Base-by-base conservation (phyloP, 2,329 filamentous ascomycete species). In the Pseudonectria foliicola region DNA sequence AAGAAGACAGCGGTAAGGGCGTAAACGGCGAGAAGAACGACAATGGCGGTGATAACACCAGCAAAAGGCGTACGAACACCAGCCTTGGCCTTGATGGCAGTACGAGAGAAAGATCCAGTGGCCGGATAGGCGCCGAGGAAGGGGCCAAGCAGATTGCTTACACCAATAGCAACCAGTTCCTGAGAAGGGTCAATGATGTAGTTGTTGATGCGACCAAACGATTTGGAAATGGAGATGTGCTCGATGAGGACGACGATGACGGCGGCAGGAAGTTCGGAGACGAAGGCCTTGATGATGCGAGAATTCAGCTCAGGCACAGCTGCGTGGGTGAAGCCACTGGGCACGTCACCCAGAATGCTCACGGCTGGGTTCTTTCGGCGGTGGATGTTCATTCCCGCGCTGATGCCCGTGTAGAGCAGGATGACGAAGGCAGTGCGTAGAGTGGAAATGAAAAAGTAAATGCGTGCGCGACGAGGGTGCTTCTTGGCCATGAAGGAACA, bases 21-120 rank as follows among this genome's bases (percentile, higher is more conserved):
- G 52, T 94, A 94, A 39, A 92, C 80, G 13, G 88, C 86, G 10
- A 94, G 68, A 2, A 95, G 68, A 7, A 95, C 87, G 10, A 94
- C 76, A 13, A 86, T 41, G 1, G 82, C 87, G 10, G 87, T 94
- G 42, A 93, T 86, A 30, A 90, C 75, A 68, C 87, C 87, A 24
- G 85, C 87, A 37, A 93, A 77, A 1, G 87, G 88, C 4, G 86
- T 94, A 27, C 87, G 80, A 2, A 93, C 87, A 55, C 87, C 87
- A 34, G 87, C 85, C 64, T 94, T 94, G n/a, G 87, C 85, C 62
- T 93, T 93, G 67, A 95, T 93, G 33, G 87, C 88, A 14, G 87
- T 94, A 42, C 87, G 78, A 7, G 85, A 90, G 68, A 95, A 95
- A 3, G 87, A 93, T 6, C 87, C 88, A 10, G 87, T 95, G 0